phyloP scores from a whole-genome alignment of 2,329 filamentous ascomycete species.

The Calonectria pseudoturangicola region DNA sequence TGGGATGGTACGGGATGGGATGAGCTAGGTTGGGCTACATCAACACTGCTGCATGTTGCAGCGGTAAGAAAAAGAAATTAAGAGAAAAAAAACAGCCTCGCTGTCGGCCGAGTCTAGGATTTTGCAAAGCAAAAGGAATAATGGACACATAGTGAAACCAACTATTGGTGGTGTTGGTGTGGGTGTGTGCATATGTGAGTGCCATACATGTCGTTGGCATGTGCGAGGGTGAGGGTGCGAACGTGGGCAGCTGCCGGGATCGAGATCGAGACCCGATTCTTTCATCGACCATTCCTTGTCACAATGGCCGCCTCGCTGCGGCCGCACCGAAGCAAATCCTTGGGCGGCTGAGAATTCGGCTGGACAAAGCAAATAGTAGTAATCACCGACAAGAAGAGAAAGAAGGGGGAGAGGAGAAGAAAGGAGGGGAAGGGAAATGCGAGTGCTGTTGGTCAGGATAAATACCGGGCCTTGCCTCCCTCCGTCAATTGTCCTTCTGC shows the following conservation, averaged over 20 bases:
- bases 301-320: constrained; percentile 10
- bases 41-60: background rate
- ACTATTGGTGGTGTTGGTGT: background rate
- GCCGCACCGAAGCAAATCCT: constrained; percentile 11
- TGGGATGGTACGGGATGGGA: no score
- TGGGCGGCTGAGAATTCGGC: background rate
- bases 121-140: background rate
- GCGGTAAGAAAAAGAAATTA: no score
- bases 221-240: background rate
- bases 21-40: background rate
- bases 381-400: no score
- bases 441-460: background rate
- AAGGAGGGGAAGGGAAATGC: background rate
- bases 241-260: constrained; percentile 18
- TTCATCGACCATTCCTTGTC: constrained; percentile 3
- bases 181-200: background rate
- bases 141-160: background rate
- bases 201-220: no score
- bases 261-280: constrained; percentile 11
- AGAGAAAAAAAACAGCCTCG: background rate
- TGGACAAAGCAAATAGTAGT: constrained; percentile 19
- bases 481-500: background rate
- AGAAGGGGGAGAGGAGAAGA: background rate
- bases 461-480: constrained; percentile 10
- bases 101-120: background rate